phyloP scores from a whole-genome alignment of 1,139 yeast genomes.

The Wickerhamiella pararugosa region DNA sequence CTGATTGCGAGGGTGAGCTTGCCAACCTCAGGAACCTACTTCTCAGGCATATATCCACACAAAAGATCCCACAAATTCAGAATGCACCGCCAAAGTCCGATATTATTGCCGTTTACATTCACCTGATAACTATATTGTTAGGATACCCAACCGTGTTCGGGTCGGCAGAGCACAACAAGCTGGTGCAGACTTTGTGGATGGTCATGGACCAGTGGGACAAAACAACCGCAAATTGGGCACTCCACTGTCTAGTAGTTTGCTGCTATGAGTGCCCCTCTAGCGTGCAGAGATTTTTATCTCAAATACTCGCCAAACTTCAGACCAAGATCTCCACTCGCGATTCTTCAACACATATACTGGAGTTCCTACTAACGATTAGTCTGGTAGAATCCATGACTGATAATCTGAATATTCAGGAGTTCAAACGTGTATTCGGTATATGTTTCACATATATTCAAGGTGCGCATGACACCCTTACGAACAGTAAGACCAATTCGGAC shows the following conservation, averaged over 20 bases:
- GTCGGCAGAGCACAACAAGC: conserved; percentile 51
- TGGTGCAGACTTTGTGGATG: conserved; percentile 46
- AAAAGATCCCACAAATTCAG: conserved; percentile 25
- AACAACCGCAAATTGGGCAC: conserved; percentile 60
- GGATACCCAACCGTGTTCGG: conserved; percentile 48
- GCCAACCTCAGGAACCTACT: conserved; percentile 34
- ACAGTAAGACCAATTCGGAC: conserved; percentile 14
- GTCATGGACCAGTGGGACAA: conserved; percentile 60
- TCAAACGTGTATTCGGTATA: conserved; percentile 66
- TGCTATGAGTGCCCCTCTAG: conserved; percentile 71
- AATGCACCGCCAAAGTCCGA: conserved; percentile 41
- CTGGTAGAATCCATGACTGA: conserved; percentile 54
- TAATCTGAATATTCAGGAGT: conserved; percentile 64
- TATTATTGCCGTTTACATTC: conserved; percentile 49
- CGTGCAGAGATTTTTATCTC: conserved; percentile 50
- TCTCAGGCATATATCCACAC: conserved; percentile 43
- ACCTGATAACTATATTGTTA: conserved; percentile 50
- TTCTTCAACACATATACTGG: conserved; percentile 63
- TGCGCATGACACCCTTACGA: conserved; percentile 36
- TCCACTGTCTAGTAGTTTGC: conserved; percentile 60
- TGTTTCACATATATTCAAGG: conserved; percentile 68
- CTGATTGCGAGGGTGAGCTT: conserved; percentile 32
- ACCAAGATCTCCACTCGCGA: conserved; percentile 55
- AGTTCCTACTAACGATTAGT: conserved; percentile 52
- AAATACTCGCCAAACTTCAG: conserved; percentile 53